phyloP scores from a whole-genome alignment of 108 stramenopile genomes.

The Nitzschia sp. region DNA sequence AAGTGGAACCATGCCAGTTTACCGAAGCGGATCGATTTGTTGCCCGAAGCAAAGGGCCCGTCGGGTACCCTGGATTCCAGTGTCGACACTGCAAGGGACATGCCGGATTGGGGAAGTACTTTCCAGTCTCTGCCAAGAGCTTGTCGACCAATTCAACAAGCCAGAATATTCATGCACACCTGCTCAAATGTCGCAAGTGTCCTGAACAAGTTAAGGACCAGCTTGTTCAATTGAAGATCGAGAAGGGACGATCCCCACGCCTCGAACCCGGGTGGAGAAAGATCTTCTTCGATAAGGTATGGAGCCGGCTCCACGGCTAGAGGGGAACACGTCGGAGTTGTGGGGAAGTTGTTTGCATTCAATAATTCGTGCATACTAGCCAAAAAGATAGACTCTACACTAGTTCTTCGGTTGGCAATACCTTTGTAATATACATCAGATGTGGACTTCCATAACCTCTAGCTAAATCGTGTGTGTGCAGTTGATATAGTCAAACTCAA shows the following conservation, averaged over 20 bases:
- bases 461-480: too few relatives aligned
- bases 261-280: constrained; percentile 64
- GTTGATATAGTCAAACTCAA: too few relatives aligned
- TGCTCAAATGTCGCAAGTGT: constrained; percentile 62
- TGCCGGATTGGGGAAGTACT: constrained; percentile 72
- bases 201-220: constrained; percentile 51
- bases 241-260: constrained; percentile 47
- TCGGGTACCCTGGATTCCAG: constrained; percentile 67
- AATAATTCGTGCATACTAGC: too few relatives aligned
- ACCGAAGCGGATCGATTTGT: constrained; percentile 73
- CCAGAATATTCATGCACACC: constrained; percentile 69
- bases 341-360: too few relatives aligned
- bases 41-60: constrained; percentile 59
- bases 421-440: too few relatives aligned
- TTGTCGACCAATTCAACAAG: constrained; percentile 61
- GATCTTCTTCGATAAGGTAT: constrained; percentile 64
- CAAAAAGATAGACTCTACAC: too few relatives aligned
- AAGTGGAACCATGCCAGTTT: constrained; percentile 58
- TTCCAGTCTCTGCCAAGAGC: constrained; percentile 51
- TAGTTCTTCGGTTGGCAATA: too few relatives aligned
- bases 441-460: too few relatives aligned
- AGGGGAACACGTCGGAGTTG: neutral
- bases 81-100: constrained; percentile 71
- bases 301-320: constrained; percentile 52
- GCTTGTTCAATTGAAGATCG: constrained; percentile 48